phyloP scores from a whole-genome alignment of 768 basidiomycete species.

The Amanita subjunquillea region DNA sequence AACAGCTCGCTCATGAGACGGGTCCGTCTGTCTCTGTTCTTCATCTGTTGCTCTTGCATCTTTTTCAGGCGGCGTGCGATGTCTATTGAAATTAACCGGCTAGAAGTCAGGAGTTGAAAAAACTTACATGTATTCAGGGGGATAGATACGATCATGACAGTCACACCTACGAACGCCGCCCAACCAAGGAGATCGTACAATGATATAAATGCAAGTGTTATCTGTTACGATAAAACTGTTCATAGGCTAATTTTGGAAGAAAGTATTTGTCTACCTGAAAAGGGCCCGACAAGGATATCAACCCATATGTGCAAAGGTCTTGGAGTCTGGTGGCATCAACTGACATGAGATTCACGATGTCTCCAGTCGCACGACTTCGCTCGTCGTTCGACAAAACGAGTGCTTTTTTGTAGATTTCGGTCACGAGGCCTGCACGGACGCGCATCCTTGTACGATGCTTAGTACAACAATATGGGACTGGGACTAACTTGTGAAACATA shows the following conservation, averaged over 20 bases:
- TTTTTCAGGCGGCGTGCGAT: conserved; percentile 63
- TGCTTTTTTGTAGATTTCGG: conserved; percentile 78
- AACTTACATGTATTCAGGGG: conserved; percentile 54
- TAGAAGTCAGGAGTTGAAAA: background rate
- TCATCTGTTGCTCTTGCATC: conserved; percentile 89
- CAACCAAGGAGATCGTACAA: conserved; percentile 87
- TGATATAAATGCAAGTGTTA: conserved; percentile 81
- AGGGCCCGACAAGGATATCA: conserved; percentile 80
- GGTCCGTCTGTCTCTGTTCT: conserved; percentile 78
- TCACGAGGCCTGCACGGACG: conserved; percentile 82
- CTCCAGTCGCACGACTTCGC: conserved; percentile 71
- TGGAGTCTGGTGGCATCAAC: conserved; percentile 76
- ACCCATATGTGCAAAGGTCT: conserved; percentile 72
- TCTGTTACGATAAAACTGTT: conserved; percentile 27
- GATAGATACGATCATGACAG: conserved; percentile 76
- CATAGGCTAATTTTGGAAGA: background rate
- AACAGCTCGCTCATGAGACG: conserved; percentile 90
- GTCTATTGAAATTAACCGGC: conserved; percentile 14
- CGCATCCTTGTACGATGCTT: conserved; percentile 51
- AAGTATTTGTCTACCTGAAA: conserved; percentile 46
- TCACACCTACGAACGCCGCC: conserved; percentile 85
- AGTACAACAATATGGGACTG: background rate
- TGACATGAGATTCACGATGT: conserved; percentile 91
- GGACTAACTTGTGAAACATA: conserved; percentile 9
- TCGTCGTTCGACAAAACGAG: conserved; percentile 83